Evolutionary conservation across 2,329 filamentous ascomycete genomes (phyloP), one percentile per base, ranked within the genome.

Genomic region (Apiospora saccharicola): DNA sequence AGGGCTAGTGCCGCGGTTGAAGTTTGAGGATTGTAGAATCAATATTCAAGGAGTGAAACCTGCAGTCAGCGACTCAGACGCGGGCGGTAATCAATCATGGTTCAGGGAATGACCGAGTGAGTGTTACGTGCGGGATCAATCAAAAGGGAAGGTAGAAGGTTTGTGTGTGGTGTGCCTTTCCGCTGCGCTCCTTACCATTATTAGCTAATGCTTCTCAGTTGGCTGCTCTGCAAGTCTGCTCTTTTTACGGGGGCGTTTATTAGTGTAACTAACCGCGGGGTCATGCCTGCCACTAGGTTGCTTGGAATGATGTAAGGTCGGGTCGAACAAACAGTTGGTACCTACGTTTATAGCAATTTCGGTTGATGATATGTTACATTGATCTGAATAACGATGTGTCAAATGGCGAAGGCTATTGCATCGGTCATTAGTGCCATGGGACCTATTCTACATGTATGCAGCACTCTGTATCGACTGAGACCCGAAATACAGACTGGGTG

Each of bases 141-240:
- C 57, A 64, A 41, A 64, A 64, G 57, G 57, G 57, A 41, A 64
- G 57, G 57, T 64, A 22, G 57, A 64, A 64, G 57, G 57, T 64
- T 64, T 37, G 57, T 64, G 57, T 37, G 53, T 64, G 57, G 57
- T 64, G 57, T 41, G 57, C 30, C 57, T n/a, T 41, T 64, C 57
- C 57, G 57, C 57, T 41, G 30, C 26, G 53, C 26, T 61, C 53
- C 53, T 61, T 61, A 16, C 57, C 57, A n/a, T 41, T 41, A 37
- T 64, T 64, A 64, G 57, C 57, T 64, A 64, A 64, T 64, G 22
- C 30, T 24, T 64, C 57, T 64, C 57, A 64, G 57, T 64, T 64
- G 57, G 57, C 57, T 12, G 51, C 51, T 34, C n/a, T 64, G 37
- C 37, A 41, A 41, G 37, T 41, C 37, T 41, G 57, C 57, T 12